Conservation (phyloP, 23 red algal species). For the Chondrus crispus region DNA sequence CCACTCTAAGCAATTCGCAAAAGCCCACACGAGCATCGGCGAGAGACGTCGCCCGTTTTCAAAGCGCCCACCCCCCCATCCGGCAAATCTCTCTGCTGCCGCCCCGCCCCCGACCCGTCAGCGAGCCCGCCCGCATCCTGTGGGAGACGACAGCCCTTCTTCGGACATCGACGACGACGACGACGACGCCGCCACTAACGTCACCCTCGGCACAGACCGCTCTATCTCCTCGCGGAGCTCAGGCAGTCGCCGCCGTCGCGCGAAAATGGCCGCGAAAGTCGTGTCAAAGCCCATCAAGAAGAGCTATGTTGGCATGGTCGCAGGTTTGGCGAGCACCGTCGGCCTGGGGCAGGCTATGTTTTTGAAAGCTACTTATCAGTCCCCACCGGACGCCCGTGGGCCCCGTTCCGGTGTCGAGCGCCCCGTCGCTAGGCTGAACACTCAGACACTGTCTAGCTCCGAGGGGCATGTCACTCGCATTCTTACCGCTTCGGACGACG, state of each 20-base stretch:
- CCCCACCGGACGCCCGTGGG: conserved; percentile 72
- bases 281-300: conserved; percentile 62
- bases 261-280: conserved; percentile 38
- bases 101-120: background rate
- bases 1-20: background rate
- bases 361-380: conserved; percentile 72
- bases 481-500: background rate
- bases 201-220: background rate
- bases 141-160: background rate
- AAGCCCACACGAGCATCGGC: background rate
- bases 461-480: conserved; percentile 50
- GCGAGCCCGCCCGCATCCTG: background rate
- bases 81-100: background rate
- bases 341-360: conserved; percentile 58
- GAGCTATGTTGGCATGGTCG: conserved; percentile 49
- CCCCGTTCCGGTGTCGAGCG: conserved; percentile 64
- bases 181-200: background rate
- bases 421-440: background rate
- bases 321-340: conserved; percentile 51
- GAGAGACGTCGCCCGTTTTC: too few species aligned
- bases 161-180: background rate
- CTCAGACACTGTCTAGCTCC: conserved; percentile 31
- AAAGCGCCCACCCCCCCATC: too few species aligned
- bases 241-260: conserved; percentile 31
- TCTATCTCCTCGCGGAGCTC: conserved; percentile 20